Conservation (phyloP, 2,329 filamentous ascomycete genomes). For the Microdochium paspali region DNA sequence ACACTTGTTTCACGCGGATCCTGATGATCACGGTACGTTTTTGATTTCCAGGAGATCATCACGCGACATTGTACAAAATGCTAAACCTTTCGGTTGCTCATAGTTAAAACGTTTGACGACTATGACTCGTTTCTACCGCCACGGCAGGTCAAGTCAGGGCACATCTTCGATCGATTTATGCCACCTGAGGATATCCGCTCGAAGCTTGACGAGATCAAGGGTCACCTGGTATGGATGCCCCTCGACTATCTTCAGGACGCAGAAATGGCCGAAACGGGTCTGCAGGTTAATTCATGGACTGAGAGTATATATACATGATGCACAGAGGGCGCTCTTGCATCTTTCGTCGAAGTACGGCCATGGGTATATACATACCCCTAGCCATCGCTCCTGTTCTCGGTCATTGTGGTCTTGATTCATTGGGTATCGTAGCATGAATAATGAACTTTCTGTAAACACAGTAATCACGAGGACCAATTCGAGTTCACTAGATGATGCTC, state of each 20-base stretch:
- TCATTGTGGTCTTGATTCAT: no score
- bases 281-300: slow-evolving; percentile 79
- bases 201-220: slow-evolving; percentile 72
- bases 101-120: slow-evolving; percentile 79
- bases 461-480: no score
- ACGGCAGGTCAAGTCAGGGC: slow-evolving; percentile 67
- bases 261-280: slow-evolving; percentile 79
- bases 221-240: slow-evolving; percentile 94
- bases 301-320: slow-evolving; percentile 73
- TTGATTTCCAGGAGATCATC: no score
- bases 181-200: slow-evolving; percentile 62
- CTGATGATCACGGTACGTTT: slow-evolving; percentile 66
- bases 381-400: no score
- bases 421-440: no score
- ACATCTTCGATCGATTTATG: slow-evolving; percentile 74
- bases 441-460: no score
- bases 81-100: slow-evolving; percentile 1
- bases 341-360: background rate
- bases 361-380: no score
- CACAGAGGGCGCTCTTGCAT: background rate
- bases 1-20: slow-evolving; percentile 80
- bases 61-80: no score
- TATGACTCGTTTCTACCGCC: slow-evolving; percentile 72
- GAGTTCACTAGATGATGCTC: no score
- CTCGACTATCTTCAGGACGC: slow-evolving; percentile 75